Evolutionary conservation across 2,329 filamentous ascomycete species (phyloP).

Genomic region (Botrytis medusae): DNA sequence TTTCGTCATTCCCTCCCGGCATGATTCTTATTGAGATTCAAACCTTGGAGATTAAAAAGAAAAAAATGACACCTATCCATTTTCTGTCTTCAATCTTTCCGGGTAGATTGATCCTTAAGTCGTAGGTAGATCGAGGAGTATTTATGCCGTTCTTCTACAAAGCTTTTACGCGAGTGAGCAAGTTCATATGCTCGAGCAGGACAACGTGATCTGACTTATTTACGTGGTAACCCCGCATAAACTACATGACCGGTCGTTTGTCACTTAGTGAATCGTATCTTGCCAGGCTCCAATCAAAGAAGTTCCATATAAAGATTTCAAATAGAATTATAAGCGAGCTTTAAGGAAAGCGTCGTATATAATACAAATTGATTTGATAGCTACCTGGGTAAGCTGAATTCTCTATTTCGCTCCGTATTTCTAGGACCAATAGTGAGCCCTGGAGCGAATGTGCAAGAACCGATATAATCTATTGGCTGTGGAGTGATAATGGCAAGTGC

Average conservation of each 20-base stretch:
- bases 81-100: too few species aligned
- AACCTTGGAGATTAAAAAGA: background rate
- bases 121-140: background rate
- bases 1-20: background rate
- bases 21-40: background rate
- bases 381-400: background rate
- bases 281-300: background rate
- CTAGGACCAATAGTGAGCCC: background rate
- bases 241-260: fast-evolving
- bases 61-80: too few species aligned
- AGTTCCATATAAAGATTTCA: background rate
- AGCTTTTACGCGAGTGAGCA: background rate
- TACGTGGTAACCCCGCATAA: background rate
- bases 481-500: background rate
- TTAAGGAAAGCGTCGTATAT: too few species aligned
- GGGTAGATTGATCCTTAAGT: background rate
- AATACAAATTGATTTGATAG: fast-evolving
- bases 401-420: fast-evolving
- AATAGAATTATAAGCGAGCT: background rate
- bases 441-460: too few species aligned
- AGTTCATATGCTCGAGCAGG: background rate
- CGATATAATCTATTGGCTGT: background rate
- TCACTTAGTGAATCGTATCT: background rate
- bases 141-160: background rate
- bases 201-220: background rate